Base-by-base conservation (phyloP, 169 alveolate species). In the Plasmodium cynomolgi region DNA sequence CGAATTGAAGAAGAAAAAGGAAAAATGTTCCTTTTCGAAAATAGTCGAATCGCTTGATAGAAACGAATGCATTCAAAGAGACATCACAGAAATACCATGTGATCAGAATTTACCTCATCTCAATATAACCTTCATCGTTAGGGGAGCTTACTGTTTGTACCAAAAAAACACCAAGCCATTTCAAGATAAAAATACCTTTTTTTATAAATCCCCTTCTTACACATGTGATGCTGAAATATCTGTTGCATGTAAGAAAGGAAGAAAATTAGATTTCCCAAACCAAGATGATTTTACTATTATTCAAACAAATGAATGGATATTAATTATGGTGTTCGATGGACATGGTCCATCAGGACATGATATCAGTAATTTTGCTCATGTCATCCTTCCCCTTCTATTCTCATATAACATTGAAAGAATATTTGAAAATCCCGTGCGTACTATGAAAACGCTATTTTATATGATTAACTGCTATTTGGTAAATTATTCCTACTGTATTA, bases 261-360 rank as follows among this genome's bases (percentile, higher is more conserved):
- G 86, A 62, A 96, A 96, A 91, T 92, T 97, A 26, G 97, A 96
- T 80, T 91, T 81, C 33, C 97, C 97, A 1, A 96, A 96, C 86
- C 97, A 96, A 79, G 98, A 96, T 92, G 97, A 96, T 84, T 96
- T 93, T 71, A 95, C 95, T 56, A 96, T 96, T 31, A 91, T 93
- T 3, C 92, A 95, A 58, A 95, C 97, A 20, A 96, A 96, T 41
- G 91, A 85, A 26, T 93, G 96, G 96, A 92, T 96, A 7, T 85
- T 96, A 85, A 95, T 90, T 83, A 97, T 97, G 83, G 97, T 96
- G 15, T 96, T 96, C 79, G 98, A 96, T 84, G 98, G 98, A n/a
- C 98, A 96, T 96, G 98, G 98, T 15, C 96, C 97, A 7, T 96
- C 95, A 91, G 98, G 98, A 39, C 98, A 96, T 91, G 97, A 96